Evolutionary conservation across 257 asterid species (phyloP), one percentile per base, ranked within the genome.

Genomic region (Paulownia fortunei): DNA sequence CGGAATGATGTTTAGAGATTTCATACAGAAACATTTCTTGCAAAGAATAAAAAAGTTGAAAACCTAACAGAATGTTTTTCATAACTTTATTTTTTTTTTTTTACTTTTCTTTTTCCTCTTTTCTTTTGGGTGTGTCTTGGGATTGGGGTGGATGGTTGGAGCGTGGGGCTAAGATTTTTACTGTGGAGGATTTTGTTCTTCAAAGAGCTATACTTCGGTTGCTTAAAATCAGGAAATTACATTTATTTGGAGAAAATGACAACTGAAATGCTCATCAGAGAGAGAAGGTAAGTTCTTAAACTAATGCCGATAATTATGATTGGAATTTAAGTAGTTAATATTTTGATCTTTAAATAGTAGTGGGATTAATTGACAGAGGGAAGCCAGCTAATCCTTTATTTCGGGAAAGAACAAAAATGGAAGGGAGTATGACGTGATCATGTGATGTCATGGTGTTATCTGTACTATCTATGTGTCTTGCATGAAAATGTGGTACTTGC

Each of bases 21-120:
- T 63, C 32, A 12, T 59, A 26, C 37, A 10, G 72, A 32, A 44
- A 30, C n/a, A 72, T 66, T 52, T 12, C 16, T 76, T 64, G 75
- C 58, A 5, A 18, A 51, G 36, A 68, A 5, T 12, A 36, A 64
- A 12, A 6, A 51, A 30, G 0, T 23, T 2, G 55, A 60, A 41
- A 73, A 37, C 27, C 47, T 74, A 4, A 27, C n/a, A 51, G 8
- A 24, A 58, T 58, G n/a, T n/a, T n/a, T n/a, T n/a, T n/a, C n/a
- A n/a, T n/a, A n/a, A n/a, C n/a, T n/a, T n/a, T n/a, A n/a, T n/a
- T n/a, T n/a, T n/a, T 16, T 37, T 23, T 39, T 37, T 39, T 4
- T 49, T 9, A 6, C 5, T 0, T 1, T 36, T 19, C 2, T 12
- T 11, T 0, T 23, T 4, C 8, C 19, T 15, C 9, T 10, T 54